Percentiles rank a stretch among this genome's conserved stretches.
These are phyloP conservation scores for Tetraselmis striata DNA, from an alignment of 139 green algal species.

Conservation along the genomic window DNA sequence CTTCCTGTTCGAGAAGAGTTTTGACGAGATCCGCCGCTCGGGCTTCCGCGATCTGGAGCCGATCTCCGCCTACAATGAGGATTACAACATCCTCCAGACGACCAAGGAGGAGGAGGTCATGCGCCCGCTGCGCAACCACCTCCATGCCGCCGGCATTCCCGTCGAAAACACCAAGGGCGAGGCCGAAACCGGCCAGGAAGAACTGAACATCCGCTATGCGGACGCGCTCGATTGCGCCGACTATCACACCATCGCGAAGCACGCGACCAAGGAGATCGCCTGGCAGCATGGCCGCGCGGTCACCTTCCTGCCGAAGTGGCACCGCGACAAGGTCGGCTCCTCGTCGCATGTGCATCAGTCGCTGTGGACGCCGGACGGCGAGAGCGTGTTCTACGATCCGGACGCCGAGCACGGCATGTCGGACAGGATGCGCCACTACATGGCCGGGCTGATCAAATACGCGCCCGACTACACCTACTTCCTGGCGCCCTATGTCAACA, in stretches of 20 bases:
- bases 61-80: neutral
- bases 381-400: conserved; percentile 1
- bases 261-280: too few species aligned
- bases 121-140: neutral
- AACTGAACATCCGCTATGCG: too few species aligned
- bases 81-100: conserved; percentile 8
- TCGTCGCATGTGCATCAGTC: too few species aligned
- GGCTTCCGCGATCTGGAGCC: neutral
- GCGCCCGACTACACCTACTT: neutral
- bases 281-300: too few species aligned
- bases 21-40: too few species aligned
- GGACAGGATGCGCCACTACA: neutral
- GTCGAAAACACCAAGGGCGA: conserved; percentile 13
- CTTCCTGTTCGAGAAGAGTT: neutral
- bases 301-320: too few species aligned
- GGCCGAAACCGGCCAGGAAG: too few species aligned
- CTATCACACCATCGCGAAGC: too few species aligned
- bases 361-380: neutral
- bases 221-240: too few species aligned
- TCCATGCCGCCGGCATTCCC: neutral
- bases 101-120: conserved; percentile 5
- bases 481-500: conserved; percentile 3
- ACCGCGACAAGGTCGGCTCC: too few species aligned
- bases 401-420: neutral
- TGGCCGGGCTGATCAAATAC: conserved; percentile 3